Percentiles rank a stretch among this genome's conserved stretches.
Evolutionary conservation across 176 grass and related monocot genomes (phyloP).

Genomic region (Avena atlantica): DNA sequence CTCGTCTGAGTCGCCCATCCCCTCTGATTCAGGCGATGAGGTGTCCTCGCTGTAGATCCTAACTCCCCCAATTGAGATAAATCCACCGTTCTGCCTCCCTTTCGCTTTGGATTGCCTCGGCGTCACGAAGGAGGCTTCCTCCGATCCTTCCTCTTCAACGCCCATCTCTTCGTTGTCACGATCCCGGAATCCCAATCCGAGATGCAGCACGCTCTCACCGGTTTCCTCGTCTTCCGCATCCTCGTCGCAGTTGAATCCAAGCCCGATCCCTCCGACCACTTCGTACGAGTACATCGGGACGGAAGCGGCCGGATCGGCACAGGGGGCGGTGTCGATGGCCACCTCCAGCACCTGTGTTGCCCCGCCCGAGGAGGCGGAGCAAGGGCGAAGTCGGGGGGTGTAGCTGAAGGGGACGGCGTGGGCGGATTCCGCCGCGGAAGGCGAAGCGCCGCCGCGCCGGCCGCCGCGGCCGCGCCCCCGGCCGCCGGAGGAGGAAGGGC

Average conservation of each 20-base stretch:
- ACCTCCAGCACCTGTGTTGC: slow-evolving; percentile 27
- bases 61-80: slow-evolving; percentile 74
- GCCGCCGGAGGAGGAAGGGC: slow-evolving; percentile 25
- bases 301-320: slow-evolving; percentile 33
- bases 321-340: slow-evolving; percentile 47
- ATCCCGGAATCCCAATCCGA: slow-evolving; percentile 65
- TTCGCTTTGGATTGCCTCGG: slow-evolving; percentile 47
- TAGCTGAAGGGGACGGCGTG: slow-evolving; percentile 55
- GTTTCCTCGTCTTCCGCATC: slow-evolving; percentile 46
- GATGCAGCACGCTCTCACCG: slow-evolving; percentile 30
- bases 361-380: not conserved
- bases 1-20: slow-evolving; percentile 38
- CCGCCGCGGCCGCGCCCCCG: slow-evolving; percentile 19
- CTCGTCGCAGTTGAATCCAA: slow-evolving; percentile 49
- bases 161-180: slow-evolving; percentile 34
- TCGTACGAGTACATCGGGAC: slow-evolving; percentile 55
- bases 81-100: slow-evolving; percentile 51
- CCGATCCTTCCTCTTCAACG: slow-evolving; percentile 34
- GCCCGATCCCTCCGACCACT: slow-evolving; percentile 39
- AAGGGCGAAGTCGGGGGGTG: not conserved
- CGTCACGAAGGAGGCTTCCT: slow-evolving; percentile 43
- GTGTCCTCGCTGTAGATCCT: slow-evolving; percentile 84
- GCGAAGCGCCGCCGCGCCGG: not conserved
- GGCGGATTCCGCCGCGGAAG: not conserved
- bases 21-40: slow-evolving; percentile 70